Evolutionary conservation across 23 red algal species (phyloP).

Genomic region (Cyanidioschyzon merolae): DNA sequence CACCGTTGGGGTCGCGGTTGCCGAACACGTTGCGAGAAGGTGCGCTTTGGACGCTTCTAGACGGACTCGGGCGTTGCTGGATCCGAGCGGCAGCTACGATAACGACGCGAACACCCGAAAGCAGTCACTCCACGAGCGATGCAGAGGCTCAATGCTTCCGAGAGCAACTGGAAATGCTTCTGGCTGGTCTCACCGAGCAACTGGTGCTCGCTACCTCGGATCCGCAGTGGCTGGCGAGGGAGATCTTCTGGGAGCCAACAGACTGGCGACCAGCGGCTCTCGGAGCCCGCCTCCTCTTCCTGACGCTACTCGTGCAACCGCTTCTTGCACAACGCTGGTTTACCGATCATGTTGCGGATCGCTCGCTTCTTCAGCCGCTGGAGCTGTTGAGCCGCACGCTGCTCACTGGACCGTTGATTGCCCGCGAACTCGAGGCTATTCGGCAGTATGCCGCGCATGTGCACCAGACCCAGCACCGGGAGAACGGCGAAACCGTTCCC

Average conservation of each 20-base stretch:
- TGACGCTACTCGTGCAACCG: slow-evolving; percentile 1
- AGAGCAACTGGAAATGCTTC: not conserved
- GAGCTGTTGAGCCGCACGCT: not conserved
- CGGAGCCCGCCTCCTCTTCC: slow-evolving; percentile 2
- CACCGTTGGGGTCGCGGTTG: not conserved
- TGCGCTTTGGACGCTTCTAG: not conserved
- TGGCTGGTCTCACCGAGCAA: not conserved
- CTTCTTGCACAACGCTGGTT: not conserved
- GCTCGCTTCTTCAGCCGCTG: not conserved
- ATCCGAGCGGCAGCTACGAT: not conserved
- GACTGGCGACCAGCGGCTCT: not conserved
- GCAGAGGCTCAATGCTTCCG: not conserved
- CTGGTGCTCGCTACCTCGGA: not conserved
- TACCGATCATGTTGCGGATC: not conserved
- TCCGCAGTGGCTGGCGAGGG: not conserved
- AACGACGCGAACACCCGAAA: not conserved
- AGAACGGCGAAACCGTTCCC: not conserved
- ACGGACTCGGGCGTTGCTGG: not conserved
- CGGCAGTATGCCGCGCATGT: slow-evolving; percentile 8
- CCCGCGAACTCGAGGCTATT: not conserved
- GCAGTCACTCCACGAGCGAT: not conserved
- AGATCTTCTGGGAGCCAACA: not conserved
- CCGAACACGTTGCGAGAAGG: not conserved
- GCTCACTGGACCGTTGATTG: not conserved
- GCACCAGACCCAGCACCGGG: not conserved